Base-by-base conservation (phyloP, 2,329 filamentous ascomycete genomes). In the Tricladium varicosporioides region DNA sequence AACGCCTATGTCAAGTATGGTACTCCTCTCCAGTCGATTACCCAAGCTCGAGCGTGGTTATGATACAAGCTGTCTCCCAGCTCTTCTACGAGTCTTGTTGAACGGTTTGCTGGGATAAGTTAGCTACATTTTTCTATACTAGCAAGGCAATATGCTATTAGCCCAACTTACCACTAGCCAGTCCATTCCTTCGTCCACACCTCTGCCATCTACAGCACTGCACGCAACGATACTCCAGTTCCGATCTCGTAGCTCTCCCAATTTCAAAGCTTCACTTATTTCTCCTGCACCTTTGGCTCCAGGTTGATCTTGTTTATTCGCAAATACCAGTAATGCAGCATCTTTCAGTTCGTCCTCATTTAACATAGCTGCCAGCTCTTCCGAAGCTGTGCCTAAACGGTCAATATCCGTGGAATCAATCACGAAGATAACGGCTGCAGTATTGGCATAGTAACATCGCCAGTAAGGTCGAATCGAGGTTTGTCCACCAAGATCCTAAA, bases 191-290 rank as follows among this genome's bases (percentile, higher is more conserved):
- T 99, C 94, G 62, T 88, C 91, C 46, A 99, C 90, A 72, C 94
- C 94, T 69, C 89, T 89, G 45, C 94, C 94, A 71, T 97, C 94
- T 56, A 99, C 93, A 13, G 94, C 94, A 64, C 91, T 96, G 75
- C 94, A 99, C 18, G 92, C 93, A 72, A 99, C 92, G 71, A 99
- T 99, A 74, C 92, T 97, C 94, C 94, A 99, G 80, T 97, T 99
- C 69, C 94, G 84, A 74, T 99, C 94, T 68, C 93, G 88, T 71
- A 99, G 78, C 74, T 97, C 92, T 53, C 91, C 92, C 65, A 99
- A 76, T 68, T 88, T 88, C 73, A 99, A 76, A 49, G 92, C 93
- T 76, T 97, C 93, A 55, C 91, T 96, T 63, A 99, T 99, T 73
- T 97, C 94, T 15, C 92, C 94, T 1, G 94, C 94, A 1, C 93